Evolutionary conservation across 129 eudicot species (phyloP).

Genomic region (Chrysanthemum seticuspe): DNA sequence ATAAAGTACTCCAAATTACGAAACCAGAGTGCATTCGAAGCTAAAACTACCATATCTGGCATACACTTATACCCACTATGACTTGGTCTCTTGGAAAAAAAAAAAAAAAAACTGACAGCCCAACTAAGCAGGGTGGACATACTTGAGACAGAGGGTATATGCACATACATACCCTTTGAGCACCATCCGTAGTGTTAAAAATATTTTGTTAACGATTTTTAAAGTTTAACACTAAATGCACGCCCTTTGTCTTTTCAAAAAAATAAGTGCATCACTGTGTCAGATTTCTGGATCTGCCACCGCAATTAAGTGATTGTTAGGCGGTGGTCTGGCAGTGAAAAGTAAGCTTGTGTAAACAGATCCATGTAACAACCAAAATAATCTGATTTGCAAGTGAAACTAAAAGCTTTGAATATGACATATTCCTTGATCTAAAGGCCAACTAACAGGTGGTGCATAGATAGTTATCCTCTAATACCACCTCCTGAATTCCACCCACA

Average conservation of each 20-base stretch:
- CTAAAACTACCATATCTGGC: not conserved
- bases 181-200: too few relatives aligned
- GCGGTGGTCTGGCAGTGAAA: not conserved
- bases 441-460: too few relatives aligned
- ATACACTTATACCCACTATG: not conserved
- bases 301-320: not conserved
- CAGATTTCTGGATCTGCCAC: too few relatives aligned
- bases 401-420: not conserved
- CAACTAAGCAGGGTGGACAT: not conserved
- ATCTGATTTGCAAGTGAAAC: not conserved
- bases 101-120: not conserved
- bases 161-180: too few relatives aligned
- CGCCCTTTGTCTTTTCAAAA: too few relatives aligned
- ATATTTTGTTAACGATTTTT: too few relatives aligned
- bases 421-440: not conserved
- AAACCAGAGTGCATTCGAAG: not conserved
- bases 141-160: too few relatives aligned
- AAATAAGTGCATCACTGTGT: too few relatives aligned
- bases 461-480: not conserved
- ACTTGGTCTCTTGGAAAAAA: not conserved
- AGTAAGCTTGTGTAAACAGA: not conserved
- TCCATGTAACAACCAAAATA: not conserved
- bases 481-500: not conserved
- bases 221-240: too few relatives aligned
- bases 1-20: not conserved